Conservation (phyloP, 2,329 filamentous ascomycete species). For the Pseudopithomyces maydicus region DNA sequence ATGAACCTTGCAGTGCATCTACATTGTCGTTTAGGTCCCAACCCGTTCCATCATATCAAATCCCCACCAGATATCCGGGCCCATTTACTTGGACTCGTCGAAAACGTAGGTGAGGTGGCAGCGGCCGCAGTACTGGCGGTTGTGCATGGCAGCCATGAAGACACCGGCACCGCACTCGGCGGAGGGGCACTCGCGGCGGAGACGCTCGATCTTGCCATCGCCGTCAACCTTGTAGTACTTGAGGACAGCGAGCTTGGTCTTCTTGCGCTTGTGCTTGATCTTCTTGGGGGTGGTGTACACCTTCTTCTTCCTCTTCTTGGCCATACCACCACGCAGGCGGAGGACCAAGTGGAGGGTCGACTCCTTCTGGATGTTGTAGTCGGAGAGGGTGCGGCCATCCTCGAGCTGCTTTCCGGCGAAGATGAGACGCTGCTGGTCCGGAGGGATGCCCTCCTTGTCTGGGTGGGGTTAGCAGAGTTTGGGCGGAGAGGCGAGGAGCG, state of each 20-base stretch:
- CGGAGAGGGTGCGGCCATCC: conserved; percentile 96
- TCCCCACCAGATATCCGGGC: conserved; percentile 12
- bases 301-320: conserved; percentile 99
- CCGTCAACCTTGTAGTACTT: conserved; percentile 99
- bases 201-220: conserved; percentile 99
- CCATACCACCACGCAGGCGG: conserved; percentile 89
- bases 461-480: conserved; percentile 48
- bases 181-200: conserved; percentile 93
- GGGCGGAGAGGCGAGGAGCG: not conserved
- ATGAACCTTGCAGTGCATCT: conserved; percentile 29
- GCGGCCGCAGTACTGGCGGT: conserved; percentile 93
- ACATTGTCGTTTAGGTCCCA: conserved; percentile 29
- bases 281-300: conserved; percentile 99
- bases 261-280: conserved; percentile 99
- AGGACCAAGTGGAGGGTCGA: conserved; percentile 97
- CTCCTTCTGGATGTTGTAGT: conserved; percentile 99
- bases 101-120: conserved; percentile 75
- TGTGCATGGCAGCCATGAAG: conserved; percentile 99
- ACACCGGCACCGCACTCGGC: conserved; percentile 94
- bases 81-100: conserved; percentile 64
- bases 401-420: conserved; percentile 99
- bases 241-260: conserved; percentile 99
- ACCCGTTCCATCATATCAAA: conserved; percentile 29
- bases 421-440: conserved; percentile 99
- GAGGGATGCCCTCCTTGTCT: conserved; percentile 99